Evolutionary conservation across 139 green algal genomes (phyloP), one percentile per base, ranked within the genome.

Genomic region (Asterochloris sp.): DNA sequence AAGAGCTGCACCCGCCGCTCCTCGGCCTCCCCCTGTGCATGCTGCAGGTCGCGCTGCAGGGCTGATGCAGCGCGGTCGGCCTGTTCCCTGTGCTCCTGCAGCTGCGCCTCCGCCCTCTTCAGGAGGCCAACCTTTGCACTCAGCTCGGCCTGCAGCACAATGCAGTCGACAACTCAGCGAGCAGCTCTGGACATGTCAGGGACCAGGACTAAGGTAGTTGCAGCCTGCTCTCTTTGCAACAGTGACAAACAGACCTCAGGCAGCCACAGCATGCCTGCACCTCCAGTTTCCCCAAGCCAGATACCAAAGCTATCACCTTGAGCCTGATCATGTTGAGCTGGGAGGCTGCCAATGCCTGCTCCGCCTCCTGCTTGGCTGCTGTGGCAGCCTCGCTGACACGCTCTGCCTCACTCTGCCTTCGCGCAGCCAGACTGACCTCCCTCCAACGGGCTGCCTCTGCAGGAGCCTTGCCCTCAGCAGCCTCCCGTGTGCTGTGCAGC

Each of bases 1-100:
- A 68, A 64, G 62, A 91, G 76, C 78, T 91, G 91, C 69, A 87
- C 77, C 12, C 79, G 80, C 19, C 86, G 74, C 64, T 93, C 86
- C 54, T 92, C 85, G 0, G 86, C 77, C 77, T 94, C 89, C 10
- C 78, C 60, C 26, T 54, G 38, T 54, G 38, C 38, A 54, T 54
- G 38, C 38, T 71, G 66, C 66, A 71, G 17, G 66, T 71, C 21
- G 66, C 19, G 66, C 66, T 21, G 66, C 66, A 71, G 66, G 21
- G 66, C 66, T 71, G 19, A 71, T 71, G 17, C 21, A 2, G 66
- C 4, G 66, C 66, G 17, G 38, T 54, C 38, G 4, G 38, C 38
- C 38, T 54, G 38, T 54, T 54, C 38, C 38, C 6, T 54, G 2
- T 54, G 38, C 38, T 54, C 38, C 38, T 54, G 38, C 38, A 54